Evolutionary conservation across 2,329 filamentous ascomycete genomes (phyloP).

Genomic region (Scleromitrula shiraiana): DNA sequence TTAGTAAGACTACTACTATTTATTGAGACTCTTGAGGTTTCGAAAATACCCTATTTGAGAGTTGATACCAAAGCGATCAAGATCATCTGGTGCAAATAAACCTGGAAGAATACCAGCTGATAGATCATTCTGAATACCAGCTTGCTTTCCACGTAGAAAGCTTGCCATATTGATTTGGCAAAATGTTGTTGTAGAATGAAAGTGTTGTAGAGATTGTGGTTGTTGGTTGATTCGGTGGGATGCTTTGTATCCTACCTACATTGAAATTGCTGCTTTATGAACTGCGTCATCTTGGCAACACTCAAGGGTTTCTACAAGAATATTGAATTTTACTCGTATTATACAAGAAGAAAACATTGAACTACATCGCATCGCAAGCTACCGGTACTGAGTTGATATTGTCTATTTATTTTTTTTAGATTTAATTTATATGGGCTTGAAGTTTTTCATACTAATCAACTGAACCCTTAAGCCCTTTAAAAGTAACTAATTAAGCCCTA

Average conservation of each 20-base stretch:
- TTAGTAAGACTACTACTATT: slow-evolving; percentile 3
- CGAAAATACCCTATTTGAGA: slow-evolving; percentile 55
- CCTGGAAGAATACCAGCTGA: slow-evolving; percentile 72
- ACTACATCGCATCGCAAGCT: too few species aligned
- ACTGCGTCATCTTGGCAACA: slow-evolving; percentile 3
- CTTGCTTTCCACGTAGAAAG: slow-evolving; percentile 86
- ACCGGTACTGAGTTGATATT: too few species aligned
- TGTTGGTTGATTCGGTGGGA: neutral
- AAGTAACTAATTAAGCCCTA: too few species aligned
- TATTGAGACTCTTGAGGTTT: neutral
- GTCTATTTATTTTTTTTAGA: too few species aligned
- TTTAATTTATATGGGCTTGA: too few species aligned
- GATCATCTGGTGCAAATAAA: slow-evolving; percentile 76
- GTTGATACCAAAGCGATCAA: slow-evolving; percentile 74
- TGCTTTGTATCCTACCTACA: neutral
- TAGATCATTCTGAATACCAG: slow-evolving; percentile 85
- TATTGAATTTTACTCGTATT: too few species aligned
- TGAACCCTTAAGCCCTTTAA: too few species aligned
- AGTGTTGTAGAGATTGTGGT: neutral
- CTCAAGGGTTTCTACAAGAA: neutral
- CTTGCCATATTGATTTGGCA: slow-evolving; percentile 56
- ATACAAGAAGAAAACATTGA: too few species aligned
- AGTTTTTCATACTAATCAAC: too few species aligned
- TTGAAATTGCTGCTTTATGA: neutral
- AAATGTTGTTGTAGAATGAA: neutral